Conservation (phyloP, 352 stramenopile genomes). For the Phytophthora agathidicida region DNA sequence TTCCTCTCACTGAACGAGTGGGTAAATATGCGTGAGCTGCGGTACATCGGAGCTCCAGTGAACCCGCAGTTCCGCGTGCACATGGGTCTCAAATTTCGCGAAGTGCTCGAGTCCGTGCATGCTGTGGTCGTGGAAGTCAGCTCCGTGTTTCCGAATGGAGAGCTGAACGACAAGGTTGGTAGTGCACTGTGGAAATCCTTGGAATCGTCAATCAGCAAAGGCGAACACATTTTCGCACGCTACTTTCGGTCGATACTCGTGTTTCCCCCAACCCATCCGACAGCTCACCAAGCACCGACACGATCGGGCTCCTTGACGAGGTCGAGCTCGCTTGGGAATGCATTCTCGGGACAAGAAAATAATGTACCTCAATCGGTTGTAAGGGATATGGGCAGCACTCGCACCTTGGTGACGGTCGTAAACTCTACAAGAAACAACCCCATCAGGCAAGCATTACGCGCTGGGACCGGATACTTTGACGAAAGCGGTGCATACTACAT, state of each 20-base stretch:
- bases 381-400: constrained; percentile 22
- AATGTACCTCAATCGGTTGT: constrained; percentile 22
- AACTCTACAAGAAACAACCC: constrained; percentile 10
- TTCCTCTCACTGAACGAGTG: constrained; percentile 53
- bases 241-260: constrained; percentile 70
- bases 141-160: constrained; percentile 74
- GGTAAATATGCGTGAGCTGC: constrained; percentile 60
- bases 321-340: constrained; percentile 27
- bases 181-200: constrained; percentile 64
- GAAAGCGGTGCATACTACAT: constrained; percentile 18
- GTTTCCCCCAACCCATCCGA: constrained; percentile 12
- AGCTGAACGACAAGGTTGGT: constrained; percentile 58
- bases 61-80: constrained; percentile 72
- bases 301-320: constrained; percentile 19
- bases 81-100: constrained; percentile 67
- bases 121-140: constrained; percentile 72
- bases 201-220: constrained; percentile 57
- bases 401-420: neutral
- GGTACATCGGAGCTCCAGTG: constrained; percentile 47
- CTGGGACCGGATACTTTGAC: constrained; percentile 22
- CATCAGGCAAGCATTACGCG: neutral
- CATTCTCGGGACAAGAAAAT: constrained; percentile 32
- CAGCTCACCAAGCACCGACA: neutral
- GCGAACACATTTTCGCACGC: constrained; percentile 74
- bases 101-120: constrained; percentile 64